Base-by-base conservation (phyloP, 345 rosid genomes). In the Punica granatum region DNA sequence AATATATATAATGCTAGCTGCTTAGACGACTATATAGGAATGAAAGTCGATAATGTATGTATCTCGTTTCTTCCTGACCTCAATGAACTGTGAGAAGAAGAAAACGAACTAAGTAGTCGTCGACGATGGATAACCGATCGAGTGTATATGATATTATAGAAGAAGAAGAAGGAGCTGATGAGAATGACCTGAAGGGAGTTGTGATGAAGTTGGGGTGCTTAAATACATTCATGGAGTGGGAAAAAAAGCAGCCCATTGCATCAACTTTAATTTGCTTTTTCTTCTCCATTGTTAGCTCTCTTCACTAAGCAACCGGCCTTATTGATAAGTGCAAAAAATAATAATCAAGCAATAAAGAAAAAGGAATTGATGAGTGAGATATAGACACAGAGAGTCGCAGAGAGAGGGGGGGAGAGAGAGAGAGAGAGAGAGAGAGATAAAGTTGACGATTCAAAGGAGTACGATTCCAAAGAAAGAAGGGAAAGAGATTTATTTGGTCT, bases 381-480 rank as follows among this genome's bases (percentile, higher is more conserved):
- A n/a, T n/a, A n/a, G n/a, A n/a, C n/a, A n/a, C n/a, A n/a, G n/a
- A n/a, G n/a, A n/a, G n/a, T n/a, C n/a, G n/a, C n/a, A 3, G 21
- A 56, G 31, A 15, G 6, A 56, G 12, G 21, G 9, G 21, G 28
- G 31, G 28, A 56, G 28, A 56, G 15, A 56, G 21, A 56, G 61
- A 3, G 21, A 56, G 31, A 15, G 6, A 56, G 12, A 56, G 9
- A 56, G 28, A 26, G 28, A 56, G 28, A 56, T 56, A 56, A 56
- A 56, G 61, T 10, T 23, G 61, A 56, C 1, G 19, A n/a, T 4
- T 8, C 31, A 30, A 44, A 31, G n/a, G 37, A n/a, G 23, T 42
- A 43, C 60, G 32, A 43, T 18, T 65, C 53, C 43, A 64, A 64
- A 43, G 51, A 23, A 39, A n/a, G n/a, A 65, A 26, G 18, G 54